A percentile compares a stretch with the other conserved stretches of the same genome.
Evolutionary conservation across 2,329 filamentous ascomycete species (phyloP).

Genomic region (Ophiostoma tasmaniense): DNA sequence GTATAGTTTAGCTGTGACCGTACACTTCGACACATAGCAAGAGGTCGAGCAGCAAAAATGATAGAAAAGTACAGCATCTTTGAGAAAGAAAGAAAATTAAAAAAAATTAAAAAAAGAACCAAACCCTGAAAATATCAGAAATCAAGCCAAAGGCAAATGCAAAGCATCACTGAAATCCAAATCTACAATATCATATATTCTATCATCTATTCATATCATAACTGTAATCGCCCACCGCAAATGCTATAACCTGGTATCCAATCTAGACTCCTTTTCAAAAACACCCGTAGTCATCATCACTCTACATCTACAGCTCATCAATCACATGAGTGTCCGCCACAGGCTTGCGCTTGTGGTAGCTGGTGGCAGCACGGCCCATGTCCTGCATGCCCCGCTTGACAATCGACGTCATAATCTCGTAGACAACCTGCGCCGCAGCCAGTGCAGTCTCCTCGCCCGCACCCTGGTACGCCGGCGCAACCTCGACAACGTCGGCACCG

Average conservation of each 20-base stretch:
- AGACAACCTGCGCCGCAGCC: slow-evolving; percentile 75
- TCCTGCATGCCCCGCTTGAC: slow-evolving; percentile 37
- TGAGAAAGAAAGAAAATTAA: not conserved
- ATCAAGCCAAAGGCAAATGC: too few species aligned
- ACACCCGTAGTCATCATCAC: not conserved
- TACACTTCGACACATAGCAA: not conserved
- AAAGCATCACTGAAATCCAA: too few species aligned
- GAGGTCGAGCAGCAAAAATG: not conserved
- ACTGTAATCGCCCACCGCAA: not conserved
- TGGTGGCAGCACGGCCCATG: slow-evolving; percentile 28
- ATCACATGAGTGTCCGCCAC: slow-evolving; percentile 18
- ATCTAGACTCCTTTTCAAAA: not conserved
- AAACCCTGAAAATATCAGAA: not conserved
- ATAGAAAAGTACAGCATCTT: not conserved
- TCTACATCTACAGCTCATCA: slow-evolving; percentile 27
- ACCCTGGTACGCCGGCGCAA: slow-evolving; percentile 77
- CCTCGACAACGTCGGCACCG: slow-evolving; percentile 84
- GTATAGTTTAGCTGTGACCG: too few species aligned
- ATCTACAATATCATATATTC: not conserved
- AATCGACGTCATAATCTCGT: slow-evolving; percentile 73
- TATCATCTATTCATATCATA: not conserved
- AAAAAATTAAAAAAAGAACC: too few species aligned
- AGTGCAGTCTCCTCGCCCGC: slow-evolving; percentile 71
- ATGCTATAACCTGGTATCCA: slow-evolving; percentile 1
- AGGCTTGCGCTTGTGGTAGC: slow-evolving; percentile 8